phyloP scores from a whole-genome alignment of 2,329 filamentous ascomycete species.

The Colletotrichum ledebouriae region DNA sequence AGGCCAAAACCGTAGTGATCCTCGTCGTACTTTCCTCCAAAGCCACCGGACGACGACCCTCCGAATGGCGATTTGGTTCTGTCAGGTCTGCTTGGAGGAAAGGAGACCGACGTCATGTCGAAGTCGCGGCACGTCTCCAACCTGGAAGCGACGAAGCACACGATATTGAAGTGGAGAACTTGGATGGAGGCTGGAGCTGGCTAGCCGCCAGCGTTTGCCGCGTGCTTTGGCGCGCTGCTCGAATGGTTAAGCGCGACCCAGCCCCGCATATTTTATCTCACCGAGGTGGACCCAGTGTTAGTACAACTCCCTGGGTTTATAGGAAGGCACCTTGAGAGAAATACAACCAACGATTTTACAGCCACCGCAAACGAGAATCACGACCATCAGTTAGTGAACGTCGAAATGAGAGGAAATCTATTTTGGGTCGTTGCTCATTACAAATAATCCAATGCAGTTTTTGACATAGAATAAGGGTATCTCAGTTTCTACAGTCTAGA shows the following conservation, averaged over 20 bases:
- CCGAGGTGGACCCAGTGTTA: not conserved
- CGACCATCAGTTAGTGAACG: no score
- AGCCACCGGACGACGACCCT: slow-evolving; percentile 32
- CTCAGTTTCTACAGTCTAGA: slow-evolving; percentile 23
- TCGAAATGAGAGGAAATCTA: not conserved
- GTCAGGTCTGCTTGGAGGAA: slow-evolving; percentile 38
- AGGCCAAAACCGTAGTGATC: slow-evolving; percentile 47
- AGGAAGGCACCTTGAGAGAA: not conserved
- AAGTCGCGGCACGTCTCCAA: slow-evolving; percentile 31
- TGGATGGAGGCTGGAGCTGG: slow-evolving; percentile 24
- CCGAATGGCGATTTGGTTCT: slow-evolving; percentile 22
- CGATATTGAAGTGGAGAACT: slow-evolving; percentile 39
- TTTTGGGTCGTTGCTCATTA: slow-evolving; percentile 34
- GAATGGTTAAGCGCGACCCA: not conserved
- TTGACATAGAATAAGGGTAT: slow-evolving; percentile 38
- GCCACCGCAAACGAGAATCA: not conserved
- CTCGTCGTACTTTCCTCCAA: slow-evolving; percentile 19
- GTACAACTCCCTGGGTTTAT: no score
- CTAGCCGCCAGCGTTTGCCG: slow-evolving; percentile 33
- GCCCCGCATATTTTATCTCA: not conserved
- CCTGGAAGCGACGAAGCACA: slow-evolving; percentile 32
- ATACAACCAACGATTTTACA: no score
- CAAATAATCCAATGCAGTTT: slow-evolving; percentile 11
- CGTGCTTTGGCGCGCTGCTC: slow-evolving; percentile 24
- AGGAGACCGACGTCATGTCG: slow-evolving; percentile 42